A percentile compares a stretch with the other conserved stretches of the same genome.
These are phyloP conservation scores for Danielia oregonensis DNA, from an alignment of 805 yeast species.

Conservation along the genomic window DNA sequence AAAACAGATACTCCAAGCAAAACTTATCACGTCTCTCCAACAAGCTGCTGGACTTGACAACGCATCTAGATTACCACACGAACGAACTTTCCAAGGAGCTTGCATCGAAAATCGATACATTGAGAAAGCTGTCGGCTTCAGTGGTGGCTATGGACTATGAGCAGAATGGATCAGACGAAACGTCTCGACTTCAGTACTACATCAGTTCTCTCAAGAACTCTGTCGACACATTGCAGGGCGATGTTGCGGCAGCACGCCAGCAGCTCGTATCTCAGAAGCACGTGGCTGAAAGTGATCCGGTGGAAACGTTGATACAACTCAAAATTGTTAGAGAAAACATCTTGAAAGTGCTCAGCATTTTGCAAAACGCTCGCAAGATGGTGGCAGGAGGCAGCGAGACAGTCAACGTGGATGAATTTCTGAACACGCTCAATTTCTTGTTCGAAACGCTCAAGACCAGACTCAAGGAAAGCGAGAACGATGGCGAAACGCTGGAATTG, in stretches of 20 bases:
- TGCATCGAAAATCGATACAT: constrained; percentile 43
- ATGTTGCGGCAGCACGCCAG: constrained; percentile 7
- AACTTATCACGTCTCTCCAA: constrained; percentile 41
- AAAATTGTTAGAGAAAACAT: constrained; percentile 45
- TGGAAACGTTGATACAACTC: constrained; percentile 41
- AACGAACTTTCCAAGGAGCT: constrained; percentile 54
- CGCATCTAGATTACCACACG: constrained; percentile 61
- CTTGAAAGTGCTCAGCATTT: constrained; percentile 40
- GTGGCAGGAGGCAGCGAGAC: constrained; percentile 8
- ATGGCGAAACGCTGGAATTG: constrained; percentile 27
- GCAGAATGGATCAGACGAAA: constrained; percentile 19
- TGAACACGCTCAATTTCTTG: constrained; percentile 38
- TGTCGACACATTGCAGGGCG: constrained; percentile 47
- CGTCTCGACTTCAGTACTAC: constrained; percentile 64
- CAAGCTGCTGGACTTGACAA: constrained; percentile 47
- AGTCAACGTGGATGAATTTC: constrained; percentile 16
- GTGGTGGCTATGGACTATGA: constrained; percentile 34
- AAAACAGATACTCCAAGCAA: constrained; percentile 25
- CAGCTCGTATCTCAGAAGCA: constrained; percentile 1
- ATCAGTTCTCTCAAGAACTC: constrained; percentile 58
- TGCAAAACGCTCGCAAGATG: constrained; percentile 26
- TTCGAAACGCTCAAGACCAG: constrained; percentile 44
- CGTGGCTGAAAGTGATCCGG: constrained; percentile 12
- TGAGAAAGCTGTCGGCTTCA: constrained; percentile 50
- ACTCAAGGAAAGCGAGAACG: constrained; percentile 18